Evolutionary conservation across 768 basidiomycete species (phyloP), one percentile per base, ranked within the genome.

Genomic region (Leccinum disarticulatum): DNA sequence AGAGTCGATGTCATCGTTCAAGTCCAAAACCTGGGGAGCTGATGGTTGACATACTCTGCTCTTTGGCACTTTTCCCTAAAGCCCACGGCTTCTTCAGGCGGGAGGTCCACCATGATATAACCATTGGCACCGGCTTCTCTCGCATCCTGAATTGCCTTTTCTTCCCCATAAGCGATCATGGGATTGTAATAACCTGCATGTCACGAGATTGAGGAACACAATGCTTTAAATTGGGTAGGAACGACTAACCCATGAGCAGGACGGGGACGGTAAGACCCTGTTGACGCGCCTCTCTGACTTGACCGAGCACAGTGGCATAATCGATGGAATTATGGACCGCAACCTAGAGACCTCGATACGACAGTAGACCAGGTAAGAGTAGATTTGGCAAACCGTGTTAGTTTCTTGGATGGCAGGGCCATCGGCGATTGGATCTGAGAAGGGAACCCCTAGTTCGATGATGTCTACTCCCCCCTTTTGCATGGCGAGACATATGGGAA

Each of bases 71-170:
- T 93, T 66, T 88, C 83, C 41, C 95, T 84, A 81, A 99, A 98
- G 27, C 81, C 77, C 62, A 95, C 77, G 31, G 97, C 95, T 74
- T 99, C 97, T 76, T 98, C 95, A 14, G 97, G 97, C 35, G 97
- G 97, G 30, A 98, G 85, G 72, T 99, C 97, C 27, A 98, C 95
- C 77, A 99, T 86, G 65, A 98, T 95, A 71, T 95, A 99, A 1
- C 97, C 97, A 73, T 96, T 98, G 0, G 93, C 97, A 15, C 96
- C 96, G 17, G 93, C 94, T 58, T 87, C 87, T 50, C 77, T 81
- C 2, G 95, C 95, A 71, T 97, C 95, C 56, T 87, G 84, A 27
- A 98, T 94, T 5, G 96, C 90, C 72, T 86, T 90, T 61, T 96
- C 92, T 76, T 99, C 97, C 3, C 95, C 95, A 67, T 98, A 96